A percentile compares a stretch with the other conserved stretches of the same genome.
Conservation (phyloP, 768 basidiomycete species). For the Trametes elegans region DNA sequence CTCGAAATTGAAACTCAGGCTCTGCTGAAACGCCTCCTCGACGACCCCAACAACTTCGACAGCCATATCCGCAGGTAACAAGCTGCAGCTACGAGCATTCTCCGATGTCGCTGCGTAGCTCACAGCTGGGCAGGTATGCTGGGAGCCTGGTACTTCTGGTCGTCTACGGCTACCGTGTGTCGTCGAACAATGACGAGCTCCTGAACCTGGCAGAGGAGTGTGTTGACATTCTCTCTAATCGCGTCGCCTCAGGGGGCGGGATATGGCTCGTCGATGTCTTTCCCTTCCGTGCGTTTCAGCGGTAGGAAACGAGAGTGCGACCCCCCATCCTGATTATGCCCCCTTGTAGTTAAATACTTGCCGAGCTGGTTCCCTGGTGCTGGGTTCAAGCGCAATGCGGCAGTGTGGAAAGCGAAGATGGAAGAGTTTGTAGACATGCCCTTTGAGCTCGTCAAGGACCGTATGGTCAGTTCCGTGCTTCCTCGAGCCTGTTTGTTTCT, state of each 20-base stretch:
- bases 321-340: slow-evolving; percentile 17
- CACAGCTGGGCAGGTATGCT: slow-evolving; percentile 38
- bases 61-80: slow-evolving; percentile 37
- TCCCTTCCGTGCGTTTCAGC: slow-evolving; percentile 30
- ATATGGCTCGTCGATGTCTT: slow-evolving; percentile 45
- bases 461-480: slow-evolving; percentile 46
- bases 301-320: slow-evolving; percentile 10
- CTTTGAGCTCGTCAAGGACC: slow-evolving; percentile 54
- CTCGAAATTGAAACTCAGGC: slow-evolving; percentile 51
- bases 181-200: slow-evolving; percentile 38
- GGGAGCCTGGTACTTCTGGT: slow-evolving; percentile 54
- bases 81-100: not conserved
- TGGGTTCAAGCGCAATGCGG: slow-evolving; percentile 62
- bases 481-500: not conserved
- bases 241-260: slow-evolving; percentile 38
- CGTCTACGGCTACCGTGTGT: slow-evolving; percentile 57
- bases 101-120: not conserved
- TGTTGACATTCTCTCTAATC: slow-evolving; percentile 40
- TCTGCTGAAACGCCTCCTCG: slow-evolving; percentile 54
- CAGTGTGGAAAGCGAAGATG: slow-evolving; percentile 60
- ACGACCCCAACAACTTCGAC: slow-evolving; percentile 34
- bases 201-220: slow-evolving; percentile 42
- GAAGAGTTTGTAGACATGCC: slow-evolving; percentile 64
- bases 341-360: slow-evolving; percentile 45
- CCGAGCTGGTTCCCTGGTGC: slow-evolving; percentile 69